These are phyloP conservation scores for Lactarius tabidus DNA, from an alignment of 768 basidiomycete species.

Conservation along the genomic window DNA sequence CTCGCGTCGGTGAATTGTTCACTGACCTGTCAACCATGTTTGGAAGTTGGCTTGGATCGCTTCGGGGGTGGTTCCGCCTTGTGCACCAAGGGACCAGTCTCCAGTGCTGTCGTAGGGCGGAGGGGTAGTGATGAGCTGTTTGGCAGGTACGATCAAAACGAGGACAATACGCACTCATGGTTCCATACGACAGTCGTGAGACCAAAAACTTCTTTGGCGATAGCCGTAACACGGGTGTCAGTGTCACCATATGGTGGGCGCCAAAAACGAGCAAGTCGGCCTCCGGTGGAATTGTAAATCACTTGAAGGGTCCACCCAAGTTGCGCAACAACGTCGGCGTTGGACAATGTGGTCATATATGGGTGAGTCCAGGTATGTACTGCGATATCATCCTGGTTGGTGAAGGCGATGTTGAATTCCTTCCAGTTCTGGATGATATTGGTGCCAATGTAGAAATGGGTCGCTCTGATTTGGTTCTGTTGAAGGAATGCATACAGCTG, in stretches of 20 bases:
- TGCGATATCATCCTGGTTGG: constrained; percentile 38
- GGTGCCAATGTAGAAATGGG: constrained; percentile 46
- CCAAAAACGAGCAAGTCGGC: constrained; percentile 74
- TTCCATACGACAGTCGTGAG: constrained; percentile 88
- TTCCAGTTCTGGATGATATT: constrained; percentile 37
- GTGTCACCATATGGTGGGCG: constrained; percentile 84
- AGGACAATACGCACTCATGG: constrained; percentile 55
- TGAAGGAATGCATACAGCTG: constrained; percentile 39
- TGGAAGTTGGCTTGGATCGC: constrained; percentile 48
- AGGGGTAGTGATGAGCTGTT: background rate
- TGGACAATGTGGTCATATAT: constrained; percentile 73
- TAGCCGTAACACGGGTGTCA: constrained; percentile 78
- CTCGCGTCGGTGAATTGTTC: constrained; percentile 2
- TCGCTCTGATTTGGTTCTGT: constrained; percentile 37
- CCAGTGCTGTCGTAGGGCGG: constrained; percentile 44
- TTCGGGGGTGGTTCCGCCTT: constrained; percentile 42
- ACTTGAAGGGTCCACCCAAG: constrained; percentile 80
- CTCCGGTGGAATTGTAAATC: constrained; percentile 77
- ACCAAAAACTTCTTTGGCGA: constrained; percentile 85
- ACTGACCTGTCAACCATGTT: constrained; percentile 52
- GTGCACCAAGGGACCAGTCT: constrained; percentile 65
- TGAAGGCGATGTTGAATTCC: constrained; percentile 35
- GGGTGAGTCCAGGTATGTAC: constrained; percentile 70
- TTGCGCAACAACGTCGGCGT: constrained; percentile 65
- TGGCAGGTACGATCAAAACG: background rate